These are phyloP conservation scores for Pouteria campechiana DNA, from an alignment of 179 eudicot genomes.

Conservation along the genomic window DNA sequence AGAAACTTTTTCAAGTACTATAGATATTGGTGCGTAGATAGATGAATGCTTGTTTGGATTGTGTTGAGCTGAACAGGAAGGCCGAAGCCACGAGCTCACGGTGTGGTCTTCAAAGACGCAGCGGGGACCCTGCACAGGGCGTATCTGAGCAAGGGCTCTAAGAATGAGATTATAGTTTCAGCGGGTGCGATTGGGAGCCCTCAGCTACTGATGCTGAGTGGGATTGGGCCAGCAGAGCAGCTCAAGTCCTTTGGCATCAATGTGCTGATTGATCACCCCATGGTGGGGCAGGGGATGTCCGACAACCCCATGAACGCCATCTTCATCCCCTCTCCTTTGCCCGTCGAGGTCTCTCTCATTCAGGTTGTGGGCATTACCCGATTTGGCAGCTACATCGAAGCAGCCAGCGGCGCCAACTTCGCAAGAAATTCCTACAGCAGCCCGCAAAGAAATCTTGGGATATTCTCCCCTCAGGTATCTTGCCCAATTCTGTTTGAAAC, in stretches of 20 bases:
- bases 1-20: too few species aligned
- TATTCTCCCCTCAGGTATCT: constrained; percentile 96
- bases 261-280: constrained; percentile 51
- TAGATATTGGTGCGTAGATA: too few species aligned
- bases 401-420: constrained; percentile 73
- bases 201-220: constrained; percentile 80
- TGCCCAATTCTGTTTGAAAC: background rate
- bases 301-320: constrained; percentile 94
- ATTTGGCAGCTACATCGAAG: constrained; percentile 72
- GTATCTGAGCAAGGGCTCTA: constrained; percentile 36
- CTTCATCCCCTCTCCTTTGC: constrained; percentile 68
- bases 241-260: constrained; percentile 56
- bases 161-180: constrained; percentile 57
- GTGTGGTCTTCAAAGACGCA: constrained; percentile 62
- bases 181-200: constrained; percentile 93
- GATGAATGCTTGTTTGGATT: too few species aligned
- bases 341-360: constrained; percentile 74
- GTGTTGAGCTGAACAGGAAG: too few species aligned
- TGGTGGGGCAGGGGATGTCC: constrained; percentile 74
- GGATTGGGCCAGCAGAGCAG: constrained; percentile 62
- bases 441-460: constrained; percentile 41
- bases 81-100: constrained; percentile 49
- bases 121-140: constrained; percentile 56
- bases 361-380: constrained; percentile 77
- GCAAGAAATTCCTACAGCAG: constrained; percentile 12